Conservation (phyloP, 1,284 basidiomycete genomes). For the Ceratobasidium sp. region DNA sequence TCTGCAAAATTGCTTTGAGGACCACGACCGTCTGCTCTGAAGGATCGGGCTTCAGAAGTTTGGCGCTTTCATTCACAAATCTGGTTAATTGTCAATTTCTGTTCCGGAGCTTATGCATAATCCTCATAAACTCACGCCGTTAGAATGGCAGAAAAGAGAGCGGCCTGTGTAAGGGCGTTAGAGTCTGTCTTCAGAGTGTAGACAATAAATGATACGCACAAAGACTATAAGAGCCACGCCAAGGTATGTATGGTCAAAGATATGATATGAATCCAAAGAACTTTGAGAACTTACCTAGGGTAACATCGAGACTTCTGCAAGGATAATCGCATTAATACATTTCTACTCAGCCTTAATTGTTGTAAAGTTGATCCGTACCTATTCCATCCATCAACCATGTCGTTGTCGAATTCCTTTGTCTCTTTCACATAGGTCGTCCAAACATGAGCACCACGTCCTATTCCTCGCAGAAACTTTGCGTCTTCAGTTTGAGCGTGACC, state of each 20-base stretch:
- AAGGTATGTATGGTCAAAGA: too few relatives aligned
- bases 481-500: neutral
- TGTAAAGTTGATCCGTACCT: neutral
- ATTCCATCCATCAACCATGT: conserved; percentile 24
- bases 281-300: neutral
- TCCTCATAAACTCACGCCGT: neutral
- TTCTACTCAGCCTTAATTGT: neutral
- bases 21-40: neutral
- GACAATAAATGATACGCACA: neutral
- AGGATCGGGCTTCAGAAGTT: neutral
- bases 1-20: neutral
- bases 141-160: conserved; percentile 13
- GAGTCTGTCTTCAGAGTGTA: neutral
- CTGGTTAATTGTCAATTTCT: neutral
- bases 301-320: conserved; percentile 9
- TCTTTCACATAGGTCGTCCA: conserved; percentile 21
- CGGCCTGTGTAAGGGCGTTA: neutral
- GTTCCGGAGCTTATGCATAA: neutral
- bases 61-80: conserved; percentile 16
- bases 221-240: neutral
- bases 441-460: neutral
- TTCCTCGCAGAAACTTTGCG: conserved; percentile 6
- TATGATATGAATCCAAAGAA: neutral
- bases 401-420: neutral
- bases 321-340: neutral